Percentiles rank a stretch among this genome's conserved stretches.
phyloP scores from a whole-genome alignment of 1,139 yeast species.

The Diutina catenulata region DNA sequence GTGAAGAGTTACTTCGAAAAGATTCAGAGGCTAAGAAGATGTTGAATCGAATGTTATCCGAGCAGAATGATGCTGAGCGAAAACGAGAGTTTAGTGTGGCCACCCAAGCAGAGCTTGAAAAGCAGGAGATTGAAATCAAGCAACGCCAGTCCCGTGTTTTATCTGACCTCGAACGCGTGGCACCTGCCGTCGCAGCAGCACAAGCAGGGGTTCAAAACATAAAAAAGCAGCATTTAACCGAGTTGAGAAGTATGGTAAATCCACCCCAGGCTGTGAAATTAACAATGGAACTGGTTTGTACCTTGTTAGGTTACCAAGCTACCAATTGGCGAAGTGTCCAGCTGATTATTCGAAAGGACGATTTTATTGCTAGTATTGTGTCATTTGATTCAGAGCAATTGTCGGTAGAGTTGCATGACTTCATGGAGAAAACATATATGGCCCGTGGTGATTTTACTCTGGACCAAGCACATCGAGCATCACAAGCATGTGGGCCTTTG shows the following conservation, averaged over 20 bases:
- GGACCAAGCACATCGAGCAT: slow-evolving; percentile 75
- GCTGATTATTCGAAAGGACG: slow-evolving; percentile 69
- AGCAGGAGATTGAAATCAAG: slow-evolving; percentile 53
- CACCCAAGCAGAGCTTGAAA: slow-evolving; percentile 57
- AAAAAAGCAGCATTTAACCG: slow-evolving; percentile 85
- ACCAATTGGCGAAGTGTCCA: slow-evolving; percentile 81
- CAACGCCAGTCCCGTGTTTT: slow-evolving; percentile 45
- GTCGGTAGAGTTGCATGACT: slow-evolving; percentile 36
- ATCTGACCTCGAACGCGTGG: slow-evolving; percentile 59
- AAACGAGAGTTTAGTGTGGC: slow-evolving; percentile 77
- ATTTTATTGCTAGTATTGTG: slow-evolving; percentile 77
- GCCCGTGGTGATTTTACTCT: slow-evolving; percentile 54
- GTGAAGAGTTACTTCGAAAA: no score
- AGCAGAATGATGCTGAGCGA: slow-evolving; percentile 88
- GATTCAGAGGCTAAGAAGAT: slow-evolving; percentile 61
- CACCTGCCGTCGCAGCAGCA: slow-evolving; percentile 79
- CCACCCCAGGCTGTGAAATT: slow-evolving; percentile 86
- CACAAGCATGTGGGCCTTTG: slow-evolving; percentile 93
- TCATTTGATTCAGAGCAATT: slow-evolving; percentile 55
- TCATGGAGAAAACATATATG: slow-evolving; percentile 51
- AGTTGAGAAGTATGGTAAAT: slow-evolving; percentile 75
- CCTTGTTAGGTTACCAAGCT: slow-evolving; percentile 55
- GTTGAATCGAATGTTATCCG: slow-evolving; percentile 67
- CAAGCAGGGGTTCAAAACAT: slow-evolving; percentile 81
- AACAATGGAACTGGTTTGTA: slow-evolving; percentile 83